phyloP scores from a whole-genome alignment of 2,329 filamentous ascomycete genomes.

The Camptophora hylomeconis region DNA sequence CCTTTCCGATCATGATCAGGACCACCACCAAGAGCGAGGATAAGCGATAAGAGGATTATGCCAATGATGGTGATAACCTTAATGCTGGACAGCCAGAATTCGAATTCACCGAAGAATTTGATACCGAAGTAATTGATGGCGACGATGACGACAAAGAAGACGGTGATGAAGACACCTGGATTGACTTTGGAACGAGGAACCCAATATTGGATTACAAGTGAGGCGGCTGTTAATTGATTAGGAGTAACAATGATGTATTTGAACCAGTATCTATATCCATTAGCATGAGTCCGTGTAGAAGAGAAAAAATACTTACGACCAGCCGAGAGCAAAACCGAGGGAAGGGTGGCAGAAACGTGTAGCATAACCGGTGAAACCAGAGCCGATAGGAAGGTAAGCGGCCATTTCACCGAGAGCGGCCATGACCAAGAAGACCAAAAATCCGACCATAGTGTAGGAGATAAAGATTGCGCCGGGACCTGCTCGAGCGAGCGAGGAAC shows the following conservation, averaged over 20 bases:
- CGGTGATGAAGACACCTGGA: conserved; percentile 65
- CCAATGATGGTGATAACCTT: conserved; percentile 56
- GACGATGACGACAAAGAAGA: conserved; percentile 49
- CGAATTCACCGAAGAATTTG: conserved; percentile 56
- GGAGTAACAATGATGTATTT: conserved; percentile 78
- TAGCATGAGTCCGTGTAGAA: too few relatives aligned
- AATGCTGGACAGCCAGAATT: conserved; percentile 46
- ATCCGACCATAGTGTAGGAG: conserved; percentile 30
- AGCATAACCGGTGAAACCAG: conserved; percentile 73
- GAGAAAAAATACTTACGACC: conserved; percentile 39
- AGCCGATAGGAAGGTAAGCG: conserved; percentile 62
- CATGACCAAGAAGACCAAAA: conserved; percentile 69
- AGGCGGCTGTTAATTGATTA: conserved; percentile 71
- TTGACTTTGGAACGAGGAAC: conserved; percentile 52
- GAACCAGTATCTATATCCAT: conserved; percentile 39
- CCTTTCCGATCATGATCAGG: conserved; percentile 49
- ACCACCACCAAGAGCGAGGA: conserved; percentile 53
- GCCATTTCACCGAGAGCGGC: conserved; percentile 74
- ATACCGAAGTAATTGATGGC: conserved; percentile 60
- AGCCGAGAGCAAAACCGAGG: conserved; percentile 66
- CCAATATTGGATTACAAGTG: conserved; percentile 71
- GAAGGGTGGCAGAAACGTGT: conserved; percentile 68
- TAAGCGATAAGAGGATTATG: conserved; percentile 51
- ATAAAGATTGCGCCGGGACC: conserved; percentile 31
- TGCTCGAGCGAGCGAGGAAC: conserved; percentile 44